Base-by-base conservation (phyloP, 2,329 filamentous ascomycete genomes). In the Lachnum nothofagi region DNA sequence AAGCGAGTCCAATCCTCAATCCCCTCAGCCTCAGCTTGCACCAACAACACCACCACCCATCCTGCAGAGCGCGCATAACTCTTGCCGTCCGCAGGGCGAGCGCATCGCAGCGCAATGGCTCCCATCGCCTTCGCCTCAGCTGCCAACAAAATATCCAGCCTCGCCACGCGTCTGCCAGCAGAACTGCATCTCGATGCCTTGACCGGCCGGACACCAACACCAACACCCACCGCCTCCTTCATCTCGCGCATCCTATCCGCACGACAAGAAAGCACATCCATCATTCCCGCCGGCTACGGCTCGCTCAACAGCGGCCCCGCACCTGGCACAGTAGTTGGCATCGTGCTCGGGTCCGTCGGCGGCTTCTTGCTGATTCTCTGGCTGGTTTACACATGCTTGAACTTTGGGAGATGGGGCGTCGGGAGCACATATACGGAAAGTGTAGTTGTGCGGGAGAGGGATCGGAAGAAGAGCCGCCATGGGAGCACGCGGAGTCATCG, bases 221-320 rank as follows among this genome's bases (percentile, higher is more conserved):
- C 25, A 27, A 27, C 25, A 6, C 12, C 25, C 6, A 27, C 25
- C 25, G 6, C 25, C 12, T 27, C 25, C 25, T 27, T 27, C 25
- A 27, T 27, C 25, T 27, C 40, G n/a, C 44, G 45, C 38, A 46
- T 50, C 23, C 34, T 52, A 25, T 31, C 39, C 33, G 25, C 37
- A 27, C 12, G 54, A 56, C 53, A 61, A 63, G 46, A 67, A 66
- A 35, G 39, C 2, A 41, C 27, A 4, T 44, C 44, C 49, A 72
- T 79, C 52, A 82, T 86, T 57, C 80, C 82, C 1, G 74, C 78
- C 22, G 79, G 79, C 57, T 86, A 86, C 66, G 71, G 74, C 39
- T 70, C 71, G 44, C 68, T 79, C 27, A 66, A 76, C 61, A 60
- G 67, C 22, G 74, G 78, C 5, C 79, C 79, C 0, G 40, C 71